Evolutionary conservation across 208 protist genomes (phyloP).

Genomic region (Crithidia brevicula): DNA sequence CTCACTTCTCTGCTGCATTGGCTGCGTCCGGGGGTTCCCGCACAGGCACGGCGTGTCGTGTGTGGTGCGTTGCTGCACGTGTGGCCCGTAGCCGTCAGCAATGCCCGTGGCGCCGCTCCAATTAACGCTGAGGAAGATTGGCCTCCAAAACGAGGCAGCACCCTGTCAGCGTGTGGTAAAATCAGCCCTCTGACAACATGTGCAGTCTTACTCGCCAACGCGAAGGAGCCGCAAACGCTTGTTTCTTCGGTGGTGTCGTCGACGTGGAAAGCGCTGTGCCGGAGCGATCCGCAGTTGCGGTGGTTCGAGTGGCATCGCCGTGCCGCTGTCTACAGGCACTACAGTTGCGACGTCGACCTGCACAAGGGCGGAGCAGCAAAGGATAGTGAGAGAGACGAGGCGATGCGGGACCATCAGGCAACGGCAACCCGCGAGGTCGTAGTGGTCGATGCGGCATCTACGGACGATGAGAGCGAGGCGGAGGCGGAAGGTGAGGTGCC

Average conservation of each 20-base stretch:
- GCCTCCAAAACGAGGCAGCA: too few relatives aligned
- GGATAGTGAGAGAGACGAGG: too few relatives aligned
- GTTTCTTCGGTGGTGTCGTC: conserved; percentile 49
- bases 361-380: too few relatives aligned
- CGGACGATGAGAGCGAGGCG: conserved; percentile 9
- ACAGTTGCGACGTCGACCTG: background rate
- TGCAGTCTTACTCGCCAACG: conserved; percentile 30
- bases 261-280: conserved; percentile 62
- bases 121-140: too few relatives aligned
- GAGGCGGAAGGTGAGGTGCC: background rate
- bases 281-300: conserved; percentile 32
- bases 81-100: conserved; percentile 35
- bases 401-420: too few relatives aligned
- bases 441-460: background rate
- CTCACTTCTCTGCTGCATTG: conserved; percentile 20
- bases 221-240: conserved; percentile 35
- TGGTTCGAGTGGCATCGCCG: conserved; percentile 39
- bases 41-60: conserved; percentile 12
- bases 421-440: background rate
- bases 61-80: conserved; percentile 59
- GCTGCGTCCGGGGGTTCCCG: conserved; percentile 2
- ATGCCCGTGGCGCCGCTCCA: background rate
- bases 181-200: too few relatives aligned
- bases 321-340: background rate
- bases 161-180: too few relatives aligned